Conservation (phyloP, 2,329 filamentous ascomycete species). For the Lachnellula willkommii region DNA sequence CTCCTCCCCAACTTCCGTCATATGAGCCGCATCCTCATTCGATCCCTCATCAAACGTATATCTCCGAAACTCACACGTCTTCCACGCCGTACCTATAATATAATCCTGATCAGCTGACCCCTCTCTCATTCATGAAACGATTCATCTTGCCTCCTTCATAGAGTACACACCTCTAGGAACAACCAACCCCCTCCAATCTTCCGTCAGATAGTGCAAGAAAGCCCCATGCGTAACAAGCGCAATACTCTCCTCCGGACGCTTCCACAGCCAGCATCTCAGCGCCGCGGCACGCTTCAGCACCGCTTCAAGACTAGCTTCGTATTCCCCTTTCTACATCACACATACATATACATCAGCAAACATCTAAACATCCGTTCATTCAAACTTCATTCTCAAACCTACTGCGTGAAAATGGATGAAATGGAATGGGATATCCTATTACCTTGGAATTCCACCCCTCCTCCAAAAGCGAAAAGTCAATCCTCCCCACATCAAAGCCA, state of each 20-base stretch:
- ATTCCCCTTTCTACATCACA: conserved; percentile 10
- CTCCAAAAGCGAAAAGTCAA: conserved; percentile 14
- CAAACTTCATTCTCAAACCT: no score
- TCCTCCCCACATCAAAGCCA: conserved; percentile 10
- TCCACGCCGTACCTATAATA: conserved; percentile 13
- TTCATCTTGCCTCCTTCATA: no score
- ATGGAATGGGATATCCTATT: not conserved
- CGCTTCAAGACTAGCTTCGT: conserved; percentile 13
- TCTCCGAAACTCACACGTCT: conserved; percentile 14
- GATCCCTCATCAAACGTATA: conserved; percentile 16
- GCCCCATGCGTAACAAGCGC: conserved; percentile 19
- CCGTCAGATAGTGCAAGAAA: conserved; percentile 17
- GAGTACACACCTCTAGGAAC: conserved; percentile 4
- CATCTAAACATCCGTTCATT: no score
- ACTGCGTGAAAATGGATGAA: no score
- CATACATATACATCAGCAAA: not conserved
- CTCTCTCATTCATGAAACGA: not conserved
- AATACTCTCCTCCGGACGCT: conserved; percentile 13
- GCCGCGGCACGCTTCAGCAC: conserved; percentile 12
- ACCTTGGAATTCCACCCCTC: conserved; percentile 19
- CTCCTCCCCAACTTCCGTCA: conserved; percentile 11
- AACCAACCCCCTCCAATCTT: conserved; percentile 12
- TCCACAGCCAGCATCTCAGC: conserved; percentile 12
- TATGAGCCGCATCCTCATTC: conserved; percentile 13
- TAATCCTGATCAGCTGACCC: not conserved